Percentiles rank a stretch among this genome's conserved stretches.
These are phyloP conservation scores for Helotiales sp. DNA, from an alignment of 2,329 filamentous ascomycete species.

Conservation along the genomic window DNA sequence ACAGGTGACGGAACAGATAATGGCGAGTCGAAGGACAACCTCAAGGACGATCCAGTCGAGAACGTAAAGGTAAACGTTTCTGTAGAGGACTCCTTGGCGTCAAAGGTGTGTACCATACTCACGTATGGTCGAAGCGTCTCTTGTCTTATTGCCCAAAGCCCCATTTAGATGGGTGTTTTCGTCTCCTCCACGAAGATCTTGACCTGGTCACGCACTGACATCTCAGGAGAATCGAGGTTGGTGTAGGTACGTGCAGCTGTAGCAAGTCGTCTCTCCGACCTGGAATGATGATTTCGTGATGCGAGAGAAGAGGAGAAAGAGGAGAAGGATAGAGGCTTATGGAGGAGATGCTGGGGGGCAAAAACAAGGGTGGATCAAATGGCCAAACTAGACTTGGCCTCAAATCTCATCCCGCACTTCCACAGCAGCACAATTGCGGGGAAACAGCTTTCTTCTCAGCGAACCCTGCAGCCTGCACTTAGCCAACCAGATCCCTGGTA, in stretches of 20 bases:
- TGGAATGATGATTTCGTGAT: background rate
- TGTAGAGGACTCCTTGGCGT: slow-evolving; percentile 20
- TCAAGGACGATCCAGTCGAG: slow-evolving; percentile 32
- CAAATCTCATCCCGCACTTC: slow-evolving; percentile 17
- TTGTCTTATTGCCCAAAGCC: background rate
- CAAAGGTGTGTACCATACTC: slow-evolving; percentile 34
- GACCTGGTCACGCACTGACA: slow-evolving; percentile 35
- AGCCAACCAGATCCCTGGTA: slow-evolving; percentile 10
- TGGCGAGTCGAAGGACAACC: slow-evolving; percentile 38
- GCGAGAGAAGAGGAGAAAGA: background rate
- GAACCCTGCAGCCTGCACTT: slow-evolving; percentile 10
- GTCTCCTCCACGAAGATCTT: slow-evolving; percentile 35
- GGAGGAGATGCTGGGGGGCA: background rate
- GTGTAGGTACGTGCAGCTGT: slow-evolving; percentile 14
- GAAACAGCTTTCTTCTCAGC: slow-evolving; percentile 19
- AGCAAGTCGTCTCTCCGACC: slow-evolving; percentile 5
- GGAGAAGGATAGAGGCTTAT: background rate
- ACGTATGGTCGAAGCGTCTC: slow-evolving; percentile 20
- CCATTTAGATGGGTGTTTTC: slow-evolving; percentile 32
- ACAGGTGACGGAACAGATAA: slow-evolving; percentile 20
- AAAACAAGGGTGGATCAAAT: background rate
- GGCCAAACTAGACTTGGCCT: background rate
- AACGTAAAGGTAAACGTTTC: slow-evolving; percentile 40
- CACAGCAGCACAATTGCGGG: slow-evolving; percentile 22
- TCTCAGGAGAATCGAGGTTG: slow-evolving; percentile 18